A percentile compares a stretch with the other conserved stretches of the same genome.
phyloP scores from a whole-genome alignment of 2,329 filamentous ascomycete genomes.

The Verticillium longisporum region DNA sequence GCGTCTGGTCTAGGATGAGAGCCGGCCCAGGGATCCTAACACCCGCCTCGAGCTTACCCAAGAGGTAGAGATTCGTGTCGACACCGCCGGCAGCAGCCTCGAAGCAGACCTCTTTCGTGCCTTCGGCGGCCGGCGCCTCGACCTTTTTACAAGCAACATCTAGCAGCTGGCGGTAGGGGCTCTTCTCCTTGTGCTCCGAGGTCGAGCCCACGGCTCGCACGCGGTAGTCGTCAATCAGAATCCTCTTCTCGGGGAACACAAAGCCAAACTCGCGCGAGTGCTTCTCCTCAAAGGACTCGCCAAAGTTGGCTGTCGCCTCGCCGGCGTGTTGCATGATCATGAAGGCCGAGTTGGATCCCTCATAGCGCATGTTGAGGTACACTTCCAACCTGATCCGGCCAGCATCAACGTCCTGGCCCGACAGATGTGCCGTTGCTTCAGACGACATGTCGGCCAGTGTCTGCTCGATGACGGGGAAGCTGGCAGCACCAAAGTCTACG shows the following conservation, averaged over 20 bases:
- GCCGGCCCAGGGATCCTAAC: constrained; percentile 49
- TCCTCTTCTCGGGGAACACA: constrained; percentile 28
- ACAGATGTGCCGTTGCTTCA: constrained; percentile 17
- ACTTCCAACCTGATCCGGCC: constrained; percentile 31
- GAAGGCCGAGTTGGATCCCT: constrained; percentile 33
- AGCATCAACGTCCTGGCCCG: constrained; percentile 20
- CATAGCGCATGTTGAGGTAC: constrained; percentile 36
- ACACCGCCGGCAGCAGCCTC: background rate
- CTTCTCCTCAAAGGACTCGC: constrained; percentile 60
- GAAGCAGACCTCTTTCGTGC: constrained; percentile 12
- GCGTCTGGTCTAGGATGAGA: constrained; percentile 64
- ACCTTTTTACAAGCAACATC: constrained; percentile 4
- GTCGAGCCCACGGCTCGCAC: constrained; percentile 10
- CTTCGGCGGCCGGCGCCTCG: background rate
- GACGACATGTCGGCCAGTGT: constrained; percentile 27
- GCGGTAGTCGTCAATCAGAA: constrained; percentile 12
- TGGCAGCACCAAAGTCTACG: constrained; percentile 15
- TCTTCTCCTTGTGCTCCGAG: constrained; percentile 9
- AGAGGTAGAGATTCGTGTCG: constrained; percentile 14
- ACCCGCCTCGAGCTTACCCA: constrained; percentile 15
- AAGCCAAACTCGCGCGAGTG: constrained; percentile 74
- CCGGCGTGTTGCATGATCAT: constrained; percentile 22
- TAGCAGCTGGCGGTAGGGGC: constrained; percentile 8
- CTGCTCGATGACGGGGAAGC: constrained; percentile 11
- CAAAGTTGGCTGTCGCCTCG: constrained; percentile 45